Conservation (phyloP, 805 yeast species). For the Torulaspora quercuum region DNA sequence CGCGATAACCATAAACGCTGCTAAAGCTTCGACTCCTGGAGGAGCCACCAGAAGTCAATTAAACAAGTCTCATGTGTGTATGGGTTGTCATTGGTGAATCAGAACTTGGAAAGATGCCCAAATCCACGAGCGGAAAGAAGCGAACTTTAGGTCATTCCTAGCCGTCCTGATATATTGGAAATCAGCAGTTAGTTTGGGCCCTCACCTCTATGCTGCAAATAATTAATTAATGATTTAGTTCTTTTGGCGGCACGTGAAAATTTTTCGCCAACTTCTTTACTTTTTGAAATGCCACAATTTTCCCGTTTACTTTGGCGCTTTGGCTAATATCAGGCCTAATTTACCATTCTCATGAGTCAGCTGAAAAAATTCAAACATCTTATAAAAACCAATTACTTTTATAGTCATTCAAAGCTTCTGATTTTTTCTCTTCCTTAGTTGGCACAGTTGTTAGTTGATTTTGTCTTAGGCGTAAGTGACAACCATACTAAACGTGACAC, state of each 20-base stretch:
- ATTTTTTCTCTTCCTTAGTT: neutral
- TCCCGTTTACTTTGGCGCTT: conserved; percentile 7
- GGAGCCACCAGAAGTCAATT: no score
- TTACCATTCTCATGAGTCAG: conserved; percentile 12
- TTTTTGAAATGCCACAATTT: conserved; percentile 15
- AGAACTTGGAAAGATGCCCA: no score
- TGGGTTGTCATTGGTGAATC: no score
- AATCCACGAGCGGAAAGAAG: no score
- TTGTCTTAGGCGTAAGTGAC: conserved; percentile 1
- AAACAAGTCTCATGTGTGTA: no score
- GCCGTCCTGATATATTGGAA: no score
- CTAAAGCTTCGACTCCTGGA: no score
- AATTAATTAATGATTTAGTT: no score
- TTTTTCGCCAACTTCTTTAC: conserved; percentile 2
- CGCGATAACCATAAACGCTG: neutral
- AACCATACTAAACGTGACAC: conserved; percentile 3
- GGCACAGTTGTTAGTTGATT: neutral
- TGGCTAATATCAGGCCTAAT: conserved; percentile 4
- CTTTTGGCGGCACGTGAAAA: conserved; percentile 8
- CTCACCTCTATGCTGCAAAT: no score
- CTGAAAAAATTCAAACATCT: conserved; percentile 6
- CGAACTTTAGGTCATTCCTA: no score
- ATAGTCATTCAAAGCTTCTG: neutral
- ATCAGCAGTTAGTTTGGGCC: no score
- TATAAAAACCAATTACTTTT: conserved; percentile 9